phyloP scores from a whole-genome alignment of 2,329 filamentous ascomycete genomes.

The Seiridium unicorne region DNA sequence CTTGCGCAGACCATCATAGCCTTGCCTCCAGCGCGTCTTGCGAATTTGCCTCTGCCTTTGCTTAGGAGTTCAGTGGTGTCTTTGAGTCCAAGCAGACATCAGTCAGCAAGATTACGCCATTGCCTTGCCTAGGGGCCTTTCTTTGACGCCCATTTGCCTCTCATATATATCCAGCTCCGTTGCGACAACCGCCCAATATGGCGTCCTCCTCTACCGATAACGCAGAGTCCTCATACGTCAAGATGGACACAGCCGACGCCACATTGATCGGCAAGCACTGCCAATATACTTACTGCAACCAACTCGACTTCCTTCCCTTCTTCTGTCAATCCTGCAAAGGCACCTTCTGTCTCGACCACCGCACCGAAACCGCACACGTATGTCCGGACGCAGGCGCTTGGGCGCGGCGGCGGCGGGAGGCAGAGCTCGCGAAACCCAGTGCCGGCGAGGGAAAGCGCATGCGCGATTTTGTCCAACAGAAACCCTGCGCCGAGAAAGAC shows the following conservation, averaged over 20 bases:
- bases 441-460: slow-evolving; percentile 54
- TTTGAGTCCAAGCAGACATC: background rate
- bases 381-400: slow-evolving; percentile 61
- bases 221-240: slow-evolving; percentile 60
- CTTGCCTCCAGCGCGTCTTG: slow-evolving; percentile 1
- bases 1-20: slow-evolving; percentile 5
- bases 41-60: background rate
- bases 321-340: slow-evolving; percentile 83
- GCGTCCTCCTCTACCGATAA: slow-evolving; percentile 43
- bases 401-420: slow-evolving; percentile 56
- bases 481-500: slow-evolving; percentile 63
- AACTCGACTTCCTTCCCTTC: slow-evolving; percentile 95
- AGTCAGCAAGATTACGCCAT: slow-evolving; percentile 22
- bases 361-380: slow-evolving; percentile 78
- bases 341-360: slow-evolving; percentile 92
- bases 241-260: slow-evolving; percentile 75
- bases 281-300: slow-evolving; percentile 86
- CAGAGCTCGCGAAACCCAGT: slow-evolving; percentile 51
- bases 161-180: slow-evolving; percentile 11
- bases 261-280: slow-evolving; percentile 88
- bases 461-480: slow-evolving; percentile 55
- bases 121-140: slow-evolving; percentile 14
- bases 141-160: background rate
- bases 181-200: slow-evolving; percentile 39
- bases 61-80: background rate